Evolutionary conservation across 2,329 filamentous ascomycete species (phyloP).

Genomic region (Pestalotiopsis sp.): DNA sequence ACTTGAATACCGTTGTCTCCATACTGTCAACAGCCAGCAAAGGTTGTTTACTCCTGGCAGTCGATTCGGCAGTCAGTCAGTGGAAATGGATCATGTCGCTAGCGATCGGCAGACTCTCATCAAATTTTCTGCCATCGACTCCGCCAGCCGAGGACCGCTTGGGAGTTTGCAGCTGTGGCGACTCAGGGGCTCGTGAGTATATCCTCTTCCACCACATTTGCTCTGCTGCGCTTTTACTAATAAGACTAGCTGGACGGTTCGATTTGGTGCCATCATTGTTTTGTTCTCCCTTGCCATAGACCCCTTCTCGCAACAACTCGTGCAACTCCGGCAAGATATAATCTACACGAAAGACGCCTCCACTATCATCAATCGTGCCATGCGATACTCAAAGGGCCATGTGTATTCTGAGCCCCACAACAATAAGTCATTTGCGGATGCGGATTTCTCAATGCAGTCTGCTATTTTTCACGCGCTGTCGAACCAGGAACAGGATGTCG

Average conservation of each 20-base stretch:
- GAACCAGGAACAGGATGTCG: not conserved
- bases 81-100: conserved; percentile 8
- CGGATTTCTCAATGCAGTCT: conserved; percentile 1
- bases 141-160: conserved; percentile 7
- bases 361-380: not conserved
- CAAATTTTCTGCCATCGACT: not conserved
- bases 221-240: too few relatives aligned
- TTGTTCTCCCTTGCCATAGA: not conserved
- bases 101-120: not conserved
- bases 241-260: not conserved
- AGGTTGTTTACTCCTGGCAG: not conserved
- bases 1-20: conserved; percentile 4
- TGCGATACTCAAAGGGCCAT: not conserved
- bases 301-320: conserved; percentile 7
- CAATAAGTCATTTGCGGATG: not conserved
- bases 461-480: not conserved
- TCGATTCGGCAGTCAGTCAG: conserved; percentile 5
- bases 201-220: not conserved
- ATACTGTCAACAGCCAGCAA: conserved; percentile 2
- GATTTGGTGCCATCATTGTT: not conserved
- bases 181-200: not conserved
- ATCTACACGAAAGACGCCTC: not conserved
- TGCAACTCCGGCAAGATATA: not conserved
- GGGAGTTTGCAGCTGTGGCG: not conserved
- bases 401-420: too few relatives aligned